phyloP scores from a whole-genome alignment of 768 basidiomycete species.

The Leccinum pellstonianum region DNA sequence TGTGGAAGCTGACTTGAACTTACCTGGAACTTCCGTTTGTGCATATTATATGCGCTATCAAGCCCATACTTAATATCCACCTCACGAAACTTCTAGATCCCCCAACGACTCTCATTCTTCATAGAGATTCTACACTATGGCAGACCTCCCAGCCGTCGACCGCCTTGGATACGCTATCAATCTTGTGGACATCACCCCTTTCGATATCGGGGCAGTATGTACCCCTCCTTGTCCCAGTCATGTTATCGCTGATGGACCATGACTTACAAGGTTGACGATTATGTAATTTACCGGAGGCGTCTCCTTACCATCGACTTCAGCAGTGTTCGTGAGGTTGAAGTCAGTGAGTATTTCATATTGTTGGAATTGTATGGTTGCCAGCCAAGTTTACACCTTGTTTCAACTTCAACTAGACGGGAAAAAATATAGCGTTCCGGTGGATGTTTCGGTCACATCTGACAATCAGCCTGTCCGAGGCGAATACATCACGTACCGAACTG shows the following conservation, averaged over 20 bases:
- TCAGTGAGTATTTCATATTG: not conserved
- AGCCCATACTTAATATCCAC: not conserved
- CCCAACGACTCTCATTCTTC: not conserved
- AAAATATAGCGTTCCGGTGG: not conserved
- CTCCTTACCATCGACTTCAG: not conserved
- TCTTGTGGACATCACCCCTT: conserved; percentile 2
- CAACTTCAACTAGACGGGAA: not conserved
- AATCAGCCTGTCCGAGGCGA: conserved; percentile 3
- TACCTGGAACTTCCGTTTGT: too few species aligned
- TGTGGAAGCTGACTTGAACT: too few species aligned
- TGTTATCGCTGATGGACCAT: not conserved
- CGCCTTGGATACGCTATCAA: conserved; percentile 10
- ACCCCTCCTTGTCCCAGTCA: not conserved
- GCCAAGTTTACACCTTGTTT: not conserved
- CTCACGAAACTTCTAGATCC: not conserved
- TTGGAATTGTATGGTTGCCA: not conserved
- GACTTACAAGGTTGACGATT: not conserved
- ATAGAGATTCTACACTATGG: not conserved
- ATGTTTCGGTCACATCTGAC: conserved; percentile 4
- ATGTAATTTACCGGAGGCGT: not conserved
- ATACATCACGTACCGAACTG: not conserved
- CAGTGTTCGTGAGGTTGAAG: not conserved
- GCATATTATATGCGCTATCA: not conserved
- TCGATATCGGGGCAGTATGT: conserved; percentile 8
- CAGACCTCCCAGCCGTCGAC: conserved; percentile 7